phyloP scores from a whole-genome alignment of 208 protist species.

The Trypanosoma mega region DNA sequence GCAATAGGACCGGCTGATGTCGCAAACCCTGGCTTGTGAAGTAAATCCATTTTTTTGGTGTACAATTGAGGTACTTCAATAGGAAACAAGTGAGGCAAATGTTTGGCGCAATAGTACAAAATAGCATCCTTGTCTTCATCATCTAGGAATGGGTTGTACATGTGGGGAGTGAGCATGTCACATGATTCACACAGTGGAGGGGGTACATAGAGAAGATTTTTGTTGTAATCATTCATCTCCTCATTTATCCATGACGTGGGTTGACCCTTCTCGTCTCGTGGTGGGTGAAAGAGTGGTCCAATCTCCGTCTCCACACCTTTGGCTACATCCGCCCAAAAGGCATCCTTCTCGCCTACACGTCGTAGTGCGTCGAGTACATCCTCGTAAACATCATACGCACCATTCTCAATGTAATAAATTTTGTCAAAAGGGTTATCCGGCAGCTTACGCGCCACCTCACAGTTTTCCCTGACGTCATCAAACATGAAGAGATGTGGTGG shows the following conservation, averaged over 20 bases:
- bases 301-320: conserved; percentile 60
- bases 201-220: conserved; percentile 68
- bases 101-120: conserved; percentile 69
- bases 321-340: conserved; percentile 62
- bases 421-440: conserved; percentile 63
- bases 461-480: conserved; percentile 65
- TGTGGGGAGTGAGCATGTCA: conserved; percentile 27
- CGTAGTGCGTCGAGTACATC: conserved; percentile 57
- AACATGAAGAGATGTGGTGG: conserved; percentile 80
- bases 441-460: conserved; percentile 54
- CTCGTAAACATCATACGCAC: conserved; percentile 65
- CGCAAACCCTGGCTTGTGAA: conserved; percentile 49
- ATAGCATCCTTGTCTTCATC: conserved; percentile 73
- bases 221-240: conserved; percentile 71
- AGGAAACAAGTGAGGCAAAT: conserved; percentile 71
- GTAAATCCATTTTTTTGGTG: conserved; percentile 34
- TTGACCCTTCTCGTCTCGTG: conserved; percentile 33
- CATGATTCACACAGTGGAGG: conserved; percentile 52
- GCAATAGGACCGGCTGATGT: conserved; percentile 61
- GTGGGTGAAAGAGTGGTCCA: conserved; percentile 53
- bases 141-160: conserved; percentile 53
- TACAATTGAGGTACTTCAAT: conserved; percentile 36
- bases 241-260: conserved; percentile 65
- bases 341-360: conserved; percentile 57
- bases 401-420: conserved; percentile 64